Evolutionary conservation across 2,329 filamentous ascomycete genomes (phyloP), one percentile per base, ranked within the genome.

Genomic region (Arthrinium phaeospermum): DNA sequence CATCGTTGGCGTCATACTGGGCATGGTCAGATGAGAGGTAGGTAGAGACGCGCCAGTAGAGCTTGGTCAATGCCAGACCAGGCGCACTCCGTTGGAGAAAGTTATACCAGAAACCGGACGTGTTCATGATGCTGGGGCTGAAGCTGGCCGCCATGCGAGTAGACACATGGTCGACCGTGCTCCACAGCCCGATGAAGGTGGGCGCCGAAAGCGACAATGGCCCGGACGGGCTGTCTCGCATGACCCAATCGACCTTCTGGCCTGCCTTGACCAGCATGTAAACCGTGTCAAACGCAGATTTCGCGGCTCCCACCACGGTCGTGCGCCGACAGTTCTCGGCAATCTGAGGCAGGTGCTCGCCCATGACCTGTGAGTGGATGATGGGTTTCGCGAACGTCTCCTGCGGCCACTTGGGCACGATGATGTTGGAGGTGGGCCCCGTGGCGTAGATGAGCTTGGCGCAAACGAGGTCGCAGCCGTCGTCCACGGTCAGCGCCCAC

Each of bases 121-220:
- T 79, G 46, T 74, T 76, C 74, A 83, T 76, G 69, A 83, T 81
- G 44, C 75, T 75, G 2, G 79, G 72, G n/a, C 79, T 76, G 4
- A 83, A 73, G 8, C 67, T 34, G 2, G 75, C 73, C 27, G 77
- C 47, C 16, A 79, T 44, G 27, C 79, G 72, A 0, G 80, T 82
- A 24, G 77, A 69, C 0, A 77, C 74, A 4, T 76, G 71, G 49
- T 77, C 80, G 27, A 80, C 75, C n/a, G 72, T 78, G 67, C 79
- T 81, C 4, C 75, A n/a, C 19, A 80, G 5, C 45, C 77, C 75
- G 30, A 79, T 27, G 27, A 81, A 64, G 7, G 73, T 76, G 0
- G 78, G 76, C 8, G 80, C 77, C 77, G 72, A 79, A 70, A 13
- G 82, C 79, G n/a, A 80, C 76, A 34, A 57, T 10, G 27, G 78